Base-by-base conservation (phyloP, 2,329 filamentous ascomycete genomes). In the Tolypocladium capitatum region DNA sequence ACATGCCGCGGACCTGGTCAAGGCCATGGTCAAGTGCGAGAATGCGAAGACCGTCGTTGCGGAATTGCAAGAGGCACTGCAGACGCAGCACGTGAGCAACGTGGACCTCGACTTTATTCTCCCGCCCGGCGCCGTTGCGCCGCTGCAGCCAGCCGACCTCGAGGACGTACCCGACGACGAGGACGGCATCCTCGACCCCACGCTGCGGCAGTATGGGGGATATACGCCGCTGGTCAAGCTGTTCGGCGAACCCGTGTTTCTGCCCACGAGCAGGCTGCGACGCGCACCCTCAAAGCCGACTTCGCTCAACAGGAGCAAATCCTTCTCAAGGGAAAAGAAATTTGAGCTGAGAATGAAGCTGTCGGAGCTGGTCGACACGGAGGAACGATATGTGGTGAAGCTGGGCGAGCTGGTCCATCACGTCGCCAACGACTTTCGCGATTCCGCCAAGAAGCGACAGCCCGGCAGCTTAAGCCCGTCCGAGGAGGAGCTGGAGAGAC, bases 351-450 rank as follows among this genome's bases (percentile, higher is more conserved):
- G 90, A 36, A 84, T 90, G 65, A 91, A 95, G 63, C 82, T 98
- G 74, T 82, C 80, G 50, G 92, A 98, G 63, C 69, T 97, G 50
- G 79, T 96, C 32, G 86, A 94, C 58, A 98, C 92, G 0, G 92
- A 98, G 63, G 88, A 92, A 61, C 83, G 87, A 63, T 98, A 97
- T 65, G 88, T 98, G 38, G 75, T 78, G 57, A 96, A 97, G 64
- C 68, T 98, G 48, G 80, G 86, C 52, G 86, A 92, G 55, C 68
- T 98, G 51, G 84, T 95, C 38, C 80, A 85, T 52, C 80, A 83
- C 50, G 80, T 96, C 30, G 88, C 88, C 27, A 78, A 80, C 47
- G 86, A 94, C 52, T 90, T 94, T 57, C 81, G 86, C 31, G 70
- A 82, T 45, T 83, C 81, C 52, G 83, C 84, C 4, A 80, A 75